A percentile compares a stretch with the other conserved stretches of the same genome.
These are phyloP conservation scores for Eucalyptus marginata DNA, from an alignment of 345 rosid genomes.

Conservation along the genomic window DNA sequence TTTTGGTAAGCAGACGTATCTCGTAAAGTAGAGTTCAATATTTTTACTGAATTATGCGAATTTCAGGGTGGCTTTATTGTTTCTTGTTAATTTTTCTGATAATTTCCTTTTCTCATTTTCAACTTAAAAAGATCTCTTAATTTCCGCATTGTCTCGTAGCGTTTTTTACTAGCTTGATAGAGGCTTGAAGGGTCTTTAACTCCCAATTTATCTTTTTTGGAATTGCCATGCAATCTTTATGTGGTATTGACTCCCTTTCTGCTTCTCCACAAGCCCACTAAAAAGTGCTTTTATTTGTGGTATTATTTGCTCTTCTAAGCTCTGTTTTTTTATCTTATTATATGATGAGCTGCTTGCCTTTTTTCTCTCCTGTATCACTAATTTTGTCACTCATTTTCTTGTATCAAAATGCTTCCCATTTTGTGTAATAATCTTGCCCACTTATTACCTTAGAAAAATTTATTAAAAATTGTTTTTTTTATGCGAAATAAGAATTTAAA, in stretches of 20 bases:
- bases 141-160: neutral
- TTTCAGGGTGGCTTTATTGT: neutral
- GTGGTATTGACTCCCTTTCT: neutral
- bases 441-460: neutral
- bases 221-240: neutral
- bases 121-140: neutral
- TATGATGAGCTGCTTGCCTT: neutral
- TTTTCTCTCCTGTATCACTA: neutral
- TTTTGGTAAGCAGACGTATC: neutral
- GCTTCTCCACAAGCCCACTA: neutral
- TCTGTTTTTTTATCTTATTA: neutral
- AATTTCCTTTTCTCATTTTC: neutral
- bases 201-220: neutral
- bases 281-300: neutral
- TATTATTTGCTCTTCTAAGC: neutral
- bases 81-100: neutral
- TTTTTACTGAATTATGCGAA: rapidly evolving
- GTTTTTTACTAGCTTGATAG: neutral
- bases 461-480: too few species aligned
- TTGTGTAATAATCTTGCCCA: neutral
- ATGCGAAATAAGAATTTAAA: neutral
- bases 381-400: neutral
- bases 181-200: neutral
- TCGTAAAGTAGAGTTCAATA: neutral
- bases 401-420: neutral